These are phyloP conservation scores for Penicillium sp. DNA, from an alignment of 2,329 filamentous ascomycete genomes.

Conservation along the genomic window DNA sequence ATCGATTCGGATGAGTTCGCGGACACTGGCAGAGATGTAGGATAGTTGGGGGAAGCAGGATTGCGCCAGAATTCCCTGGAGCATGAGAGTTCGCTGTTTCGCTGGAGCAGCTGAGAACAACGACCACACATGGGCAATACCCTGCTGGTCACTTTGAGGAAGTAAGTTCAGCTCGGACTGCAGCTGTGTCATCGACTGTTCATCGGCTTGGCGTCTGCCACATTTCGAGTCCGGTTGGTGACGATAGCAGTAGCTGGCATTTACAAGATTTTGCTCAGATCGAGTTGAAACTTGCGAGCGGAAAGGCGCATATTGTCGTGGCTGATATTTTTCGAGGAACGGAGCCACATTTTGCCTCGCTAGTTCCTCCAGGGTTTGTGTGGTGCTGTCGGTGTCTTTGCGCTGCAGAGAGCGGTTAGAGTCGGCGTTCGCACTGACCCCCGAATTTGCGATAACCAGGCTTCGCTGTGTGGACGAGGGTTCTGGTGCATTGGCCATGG, in stretches of 20 bases:
- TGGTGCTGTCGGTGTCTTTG: constrained; percentile 29
- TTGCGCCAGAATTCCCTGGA: constrained; percentile 92
- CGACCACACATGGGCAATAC: constrained; percentile 96
- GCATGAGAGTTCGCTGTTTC: constrained; percentile 92
- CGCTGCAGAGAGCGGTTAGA: constrained; percentile 24
- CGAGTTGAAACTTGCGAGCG: constrained; percentile 44
- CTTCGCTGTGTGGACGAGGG: constrained; percentile 8
- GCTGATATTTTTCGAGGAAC: constrained; percentile 88
- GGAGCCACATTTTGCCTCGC: constrained; percentile 78
- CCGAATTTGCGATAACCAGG: constrained; percentile 12
- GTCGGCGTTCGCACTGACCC: constrained; percentile 25
- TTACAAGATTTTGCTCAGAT: constrained; percentile 52
- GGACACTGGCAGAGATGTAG: constrained; percentile 83
- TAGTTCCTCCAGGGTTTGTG: constrained; percentile 56
- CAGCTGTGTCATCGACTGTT: constrained; percentile 92
- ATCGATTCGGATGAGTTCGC: constrained; percentile 95
- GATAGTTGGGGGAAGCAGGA: constrained; percentile 98
- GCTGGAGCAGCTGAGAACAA: constrained; percentile 92
- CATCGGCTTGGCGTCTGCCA: constrained; percentile 77
- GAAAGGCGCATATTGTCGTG: constrained; percentile 79
- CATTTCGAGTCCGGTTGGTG: constrained; percentile 94
- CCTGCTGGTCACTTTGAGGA: constrained; percentile 83
- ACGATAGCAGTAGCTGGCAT: constrained; percentile 93
- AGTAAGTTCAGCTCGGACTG: constrained; percentile 85
- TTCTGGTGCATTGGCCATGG: constrained; percentile 7